Base-by-base conservation (phyloP, 31 red algal genomes). In the Porphyra umbilicalis region DNA sequence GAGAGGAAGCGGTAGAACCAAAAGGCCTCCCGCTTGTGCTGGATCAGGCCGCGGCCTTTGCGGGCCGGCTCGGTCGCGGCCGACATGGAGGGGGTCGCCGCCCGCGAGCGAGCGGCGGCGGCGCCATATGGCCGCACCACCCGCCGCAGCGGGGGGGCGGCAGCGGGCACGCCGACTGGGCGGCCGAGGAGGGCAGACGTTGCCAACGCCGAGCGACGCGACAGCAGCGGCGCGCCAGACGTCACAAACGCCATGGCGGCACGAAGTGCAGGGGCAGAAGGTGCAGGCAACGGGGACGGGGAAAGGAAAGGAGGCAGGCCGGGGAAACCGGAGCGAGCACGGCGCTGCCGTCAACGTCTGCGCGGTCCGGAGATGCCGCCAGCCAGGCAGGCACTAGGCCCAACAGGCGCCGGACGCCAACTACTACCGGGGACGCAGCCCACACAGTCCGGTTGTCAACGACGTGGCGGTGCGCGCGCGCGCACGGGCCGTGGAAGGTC, bases 1-100 rank as follows among this genome's bases (percentile, higher is more conserved):
- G 96, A 98, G 77, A 98, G 92, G 75, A 94, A 98, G 40, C 96
- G 96, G 86, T 98, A 98, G 71, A 98, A 98, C 96, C 96, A 98
- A 77, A 92, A 98, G 8, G 96, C 96, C 81, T 98, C 96, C 39
- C 93, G 92, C 84, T 98, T 98, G 80, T 98, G 96, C 39, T 98
- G 96, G 77, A 98, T 98, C 10, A 98, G 90, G 32, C 96, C 96
- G 34, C 91, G 87, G 18, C 82, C 75, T 10, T 80, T 35, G 38
- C 95, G 91, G 39, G 85, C 75, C 14, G 91, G 86, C 75, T 76
- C 37, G 3, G 79, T 79, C 0, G 86, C 85, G n/a, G 83, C 90
- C 38, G 90, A 83, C 90, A 93, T 93, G 40, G 68, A 74, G 32
- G 83, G 34, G 20, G 16, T 31, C 0, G 33, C 9, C 34, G 77